A percentile compares a stretch with the other conserved stretches of the same genome.
Evolutionary conservation across 208 protist genomes (phyloP).

Genomic region (Acanthamoeba pearcei): DNA sequence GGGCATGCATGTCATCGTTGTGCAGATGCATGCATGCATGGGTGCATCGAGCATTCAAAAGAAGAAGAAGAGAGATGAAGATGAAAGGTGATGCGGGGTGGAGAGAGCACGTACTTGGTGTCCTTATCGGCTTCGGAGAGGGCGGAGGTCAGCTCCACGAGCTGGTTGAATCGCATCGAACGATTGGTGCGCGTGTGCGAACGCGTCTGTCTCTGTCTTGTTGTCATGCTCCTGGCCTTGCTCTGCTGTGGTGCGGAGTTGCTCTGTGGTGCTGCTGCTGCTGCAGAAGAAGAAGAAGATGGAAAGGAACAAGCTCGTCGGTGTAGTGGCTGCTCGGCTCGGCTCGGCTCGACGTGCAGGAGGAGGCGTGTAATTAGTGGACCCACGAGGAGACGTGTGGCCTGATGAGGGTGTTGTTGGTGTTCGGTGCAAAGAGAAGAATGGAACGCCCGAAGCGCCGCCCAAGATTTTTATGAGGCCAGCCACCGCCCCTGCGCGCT

Average conservation of each 20-base stretch:
- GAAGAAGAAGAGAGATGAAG: not conserved
- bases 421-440: constrained; percentile 18
- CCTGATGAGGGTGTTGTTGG: not conserved
- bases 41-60: not conserved
- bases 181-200: constrained; percentile 51
- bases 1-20: not conserved
- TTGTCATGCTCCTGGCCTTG: not conserved
- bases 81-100: not conserved
- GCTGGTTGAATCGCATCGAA: constrained; percentile 39
- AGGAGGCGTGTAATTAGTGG: not conserved
- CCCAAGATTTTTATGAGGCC: not conserved
- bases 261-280: not conserved
- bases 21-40: not conserved
- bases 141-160: constrained; percentile 33
- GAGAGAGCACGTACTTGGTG: constrained; percentile 36
- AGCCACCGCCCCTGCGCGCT: too few species aligned
- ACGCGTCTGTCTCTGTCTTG: not conserved
- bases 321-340: not conserved
- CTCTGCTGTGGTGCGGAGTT: not conserved
- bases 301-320: not conserved
- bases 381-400: too few species aligned
- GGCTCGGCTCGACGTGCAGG: not conserved
- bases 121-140: constrained; percentile 60
- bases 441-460: not conserved
- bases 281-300: not conserved